phyloP scores from a whole-genome alignment of 176 grass and related monocot species.

The Alloteropsis semialata region DNA sequence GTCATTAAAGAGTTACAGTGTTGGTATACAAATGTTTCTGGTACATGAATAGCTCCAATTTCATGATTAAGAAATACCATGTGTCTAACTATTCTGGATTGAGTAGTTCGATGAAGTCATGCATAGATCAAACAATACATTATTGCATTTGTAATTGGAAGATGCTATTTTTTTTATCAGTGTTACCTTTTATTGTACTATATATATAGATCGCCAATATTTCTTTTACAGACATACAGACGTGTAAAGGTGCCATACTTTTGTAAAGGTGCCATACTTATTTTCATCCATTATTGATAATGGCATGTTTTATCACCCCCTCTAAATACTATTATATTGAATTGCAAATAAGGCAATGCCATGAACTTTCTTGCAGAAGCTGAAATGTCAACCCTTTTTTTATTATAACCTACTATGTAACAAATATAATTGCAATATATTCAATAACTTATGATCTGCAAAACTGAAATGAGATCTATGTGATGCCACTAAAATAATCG shows the following conservation, averaged over 20 bases:
- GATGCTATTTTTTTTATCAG: not conserved
- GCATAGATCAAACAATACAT: not conserved
- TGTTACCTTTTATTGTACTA: not conserved
- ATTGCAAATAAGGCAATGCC: not conserved
- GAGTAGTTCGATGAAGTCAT: not conserved
- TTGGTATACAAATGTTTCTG: constrained; percentile 4
- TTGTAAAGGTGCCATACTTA: not conserved
- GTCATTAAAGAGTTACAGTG: constrained; percentile 6
- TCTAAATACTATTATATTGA: not conserved
- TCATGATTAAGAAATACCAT: not conserved
- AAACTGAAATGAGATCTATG: not conserved
- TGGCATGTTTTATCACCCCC: not conserved
- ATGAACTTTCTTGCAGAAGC: not conserved
- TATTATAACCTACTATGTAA: not conserved
- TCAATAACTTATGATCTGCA: not conserved
- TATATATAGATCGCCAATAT: not conserved
- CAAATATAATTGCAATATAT: not conserved
- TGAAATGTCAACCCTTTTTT: not conserved
- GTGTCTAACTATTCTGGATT: not conserved
- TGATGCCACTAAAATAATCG: not conserved
- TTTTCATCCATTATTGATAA: not conserved
- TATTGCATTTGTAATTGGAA: not conserved
- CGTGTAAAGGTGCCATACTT: not conserved
- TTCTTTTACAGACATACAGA: not conserved
- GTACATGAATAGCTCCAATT: not conserved